Evolutionary conservation across 495 filamentous ascomycete genomes (phyloP).

Genomic region (Aspergillus steynii): DNA sequence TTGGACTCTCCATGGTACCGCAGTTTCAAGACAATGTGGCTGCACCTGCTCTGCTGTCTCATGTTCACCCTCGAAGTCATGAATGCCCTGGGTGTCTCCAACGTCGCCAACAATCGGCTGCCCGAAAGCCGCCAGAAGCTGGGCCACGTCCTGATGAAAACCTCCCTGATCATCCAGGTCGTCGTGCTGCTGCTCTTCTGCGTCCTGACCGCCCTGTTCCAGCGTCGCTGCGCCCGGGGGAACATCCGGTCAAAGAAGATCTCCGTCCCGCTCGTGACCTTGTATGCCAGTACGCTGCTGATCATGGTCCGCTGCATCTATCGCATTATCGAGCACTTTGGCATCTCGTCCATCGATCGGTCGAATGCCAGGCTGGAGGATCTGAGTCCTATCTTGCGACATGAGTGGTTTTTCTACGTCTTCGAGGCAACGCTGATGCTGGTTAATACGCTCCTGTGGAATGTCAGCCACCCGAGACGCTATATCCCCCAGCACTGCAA

Average conservation of each 20-base stretch:
- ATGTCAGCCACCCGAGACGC: constrained; percentile 52
- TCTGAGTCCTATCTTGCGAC: constrained; percentile 50
- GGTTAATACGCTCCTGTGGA: constrained; percentile 52
- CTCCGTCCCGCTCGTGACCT: constrained; percentile 47
- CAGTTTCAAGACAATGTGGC: constrained; percentile 40
- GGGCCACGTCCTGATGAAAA: constrained; percentile 56
- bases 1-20: not conserved
- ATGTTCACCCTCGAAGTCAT: constrained; percentile 57
- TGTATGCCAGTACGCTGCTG: constrained; percentile 57
- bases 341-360: constrained; percentile 24
- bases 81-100: constrained; percentile 59
- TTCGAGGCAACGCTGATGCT: constrained; percentile 64
- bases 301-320: constrained; percentile 58
- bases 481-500: constrained; percentile 56
- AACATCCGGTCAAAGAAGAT: constrained; percentile 48
- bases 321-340: constrained; percentile 59
- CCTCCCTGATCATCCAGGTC: constrained; percentile 59
- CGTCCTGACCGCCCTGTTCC: constrained; percentile 53
- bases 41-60: constrained; percentile 30
- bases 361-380: constrained; percentile 19
- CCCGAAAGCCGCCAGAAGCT: constrained; percentile 37
- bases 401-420: constrained; percentile 66
- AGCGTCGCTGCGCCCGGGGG: constrained; percentile 48
- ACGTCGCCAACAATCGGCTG: constrained; percentile 45
- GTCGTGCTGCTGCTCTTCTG: constrained; percentile 56